A percentile compares a stretch with the other conserved stretches of the same genome.
These are phyloP conservation scores for Phytophthora palmivora DNA, from an alignment of 352 stramenopile genomes.

Conservation along the genomic window DNA sequence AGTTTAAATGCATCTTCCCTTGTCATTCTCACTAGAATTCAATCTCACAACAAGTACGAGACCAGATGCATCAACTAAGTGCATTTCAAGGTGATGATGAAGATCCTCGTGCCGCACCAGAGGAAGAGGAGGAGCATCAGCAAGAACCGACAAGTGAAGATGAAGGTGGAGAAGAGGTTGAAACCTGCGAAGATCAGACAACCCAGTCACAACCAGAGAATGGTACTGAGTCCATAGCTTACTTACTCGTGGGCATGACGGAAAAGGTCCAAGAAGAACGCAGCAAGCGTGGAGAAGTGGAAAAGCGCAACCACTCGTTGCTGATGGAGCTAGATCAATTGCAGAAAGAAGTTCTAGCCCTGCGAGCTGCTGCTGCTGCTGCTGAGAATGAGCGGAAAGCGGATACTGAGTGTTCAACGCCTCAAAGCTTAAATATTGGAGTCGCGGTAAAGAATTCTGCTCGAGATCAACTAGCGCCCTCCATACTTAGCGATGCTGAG, in stretches of 20 bases:
- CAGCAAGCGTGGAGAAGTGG: constrained; percentile 50
- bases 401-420: constrained; percentile 1
- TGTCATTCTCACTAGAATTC: too few relatives aligned
- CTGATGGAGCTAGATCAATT: constrained; percentile 76
- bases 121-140: constrained; percentile 19
- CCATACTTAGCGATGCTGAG: constrained; percentile 30
- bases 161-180: constrained; percentile 19
- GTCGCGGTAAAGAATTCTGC: constrained; percentile 2
- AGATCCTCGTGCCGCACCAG: not conserved
- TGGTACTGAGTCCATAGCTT: constrained; percentile 48
- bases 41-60: too few relatives aligned
- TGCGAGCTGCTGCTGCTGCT: constrained; percentile 55
- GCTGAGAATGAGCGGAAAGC: constrained; percentile 17
- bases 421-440: not conserved
- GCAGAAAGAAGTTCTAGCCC: constrained; percentile 62
- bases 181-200: constrained; percentile 5
- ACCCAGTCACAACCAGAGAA: not conserved
- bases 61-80: constrained; percentile 15
- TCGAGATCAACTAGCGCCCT: constrained; percentile 17
- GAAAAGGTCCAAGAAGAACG: constrained; percentile 69
- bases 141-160: constrained; percentile 20
- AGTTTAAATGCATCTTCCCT: constrained; percentile 3
- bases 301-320: constrained; percentile 72
- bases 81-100: constrained; percentile 12
- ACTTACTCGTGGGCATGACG: constrained; percentile 70